These are phyloP conservation scores for Ceratocystiopsis sp. DNA, from an alignment of 2,329 filamentous ascomycete species.

Conservation along the genomic window DNA sequence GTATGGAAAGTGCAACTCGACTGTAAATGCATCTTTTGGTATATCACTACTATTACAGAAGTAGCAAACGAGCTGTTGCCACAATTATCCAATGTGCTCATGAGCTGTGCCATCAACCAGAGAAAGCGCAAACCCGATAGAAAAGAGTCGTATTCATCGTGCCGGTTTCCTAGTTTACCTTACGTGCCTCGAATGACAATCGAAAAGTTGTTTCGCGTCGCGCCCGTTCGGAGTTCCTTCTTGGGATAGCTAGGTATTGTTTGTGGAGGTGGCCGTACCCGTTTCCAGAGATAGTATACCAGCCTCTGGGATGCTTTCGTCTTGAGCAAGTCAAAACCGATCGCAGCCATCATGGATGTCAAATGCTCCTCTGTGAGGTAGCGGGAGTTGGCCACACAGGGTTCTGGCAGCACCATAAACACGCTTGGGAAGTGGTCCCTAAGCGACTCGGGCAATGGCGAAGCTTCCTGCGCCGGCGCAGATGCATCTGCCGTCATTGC, in stretches of 20 bases:
- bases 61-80: too few relatives aligned
- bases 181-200: constrained; percentile 41
- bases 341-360: constrained; percentile 51
- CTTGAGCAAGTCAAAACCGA: constrained; percentile 53
- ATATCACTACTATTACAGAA: too few relatives aligned
- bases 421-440: constrained; percentile 43
- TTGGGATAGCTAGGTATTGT: constrained; percentile 40
- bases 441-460: too few relatives aligned
- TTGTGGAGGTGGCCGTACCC: constrained; percentile 14
- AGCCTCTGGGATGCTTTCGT: constrained; percentile 69
- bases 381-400: constrained; percentile 78
- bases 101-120: too few relatives aligned
- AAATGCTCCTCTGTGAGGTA: constrained; percentile 65
- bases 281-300: constrained; percentile 75
- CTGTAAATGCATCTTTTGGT: too few relatives aligned
- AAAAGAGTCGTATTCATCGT: too few relatives aligned
- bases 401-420: constrained; percentile 78
- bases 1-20: too few relatives aligned
- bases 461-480: too few relatives aligned
- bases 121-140: too few relatives aligned
- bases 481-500: background rate
- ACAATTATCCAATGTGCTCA: too few relatives aligned
- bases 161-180: background rate
- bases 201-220: constrained; percentile 76
- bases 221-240: constrained; percentile 58